Conservation (phyloP, 1,284 basidiomycete species). For the Fomitopsis pinicola region DNA sequence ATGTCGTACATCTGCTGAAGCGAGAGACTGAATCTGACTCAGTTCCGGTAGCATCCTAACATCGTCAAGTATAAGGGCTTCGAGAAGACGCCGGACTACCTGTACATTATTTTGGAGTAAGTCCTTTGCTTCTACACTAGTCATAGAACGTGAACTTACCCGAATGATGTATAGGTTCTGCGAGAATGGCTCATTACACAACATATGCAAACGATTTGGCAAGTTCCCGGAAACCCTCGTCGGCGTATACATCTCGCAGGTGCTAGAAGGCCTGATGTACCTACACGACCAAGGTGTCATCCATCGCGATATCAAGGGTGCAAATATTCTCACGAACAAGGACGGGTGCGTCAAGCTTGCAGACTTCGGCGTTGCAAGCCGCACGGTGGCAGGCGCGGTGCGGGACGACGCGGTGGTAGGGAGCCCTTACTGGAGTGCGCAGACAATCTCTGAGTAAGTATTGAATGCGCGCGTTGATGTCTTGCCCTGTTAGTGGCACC, state of each 20-base stretch:
- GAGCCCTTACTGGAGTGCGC: slow-evolving; percentile 94
- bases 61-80: slow-evolving; percentile 99
- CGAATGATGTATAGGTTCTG: slow-evolving; percentile 63
- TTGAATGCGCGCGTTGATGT: slow-evolving; percentile 6
- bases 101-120: slow-evolving; percentile 95
- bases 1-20: slow-evolving; percentile 21
- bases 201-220: slow-evolving; percentile 94
- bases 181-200: slow-evolving; percentile 95
- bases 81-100: slow-evolving; percentile 88
- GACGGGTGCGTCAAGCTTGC: slow-evolving; percentile 95
- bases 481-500: slow-evolving; percentile 74
- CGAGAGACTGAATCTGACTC: background rate
- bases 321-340: slow-evolving; percentile 97
- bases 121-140: slow-evolving; percentile 1
- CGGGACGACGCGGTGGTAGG: slow-evolving; percentile 90
- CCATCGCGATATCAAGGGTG: slow-evolving; percentile 98
- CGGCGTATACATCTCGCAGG: slow-evolving; percentile 93
- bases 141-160: background rate
- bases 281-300: slow-evolving; percentile 98
- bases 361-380: slow-evolving; percentile 88
- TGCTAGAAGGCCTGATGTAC: slow-evolving; percentile 89
- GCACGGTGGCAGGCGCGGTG: slow-evolving; percentile 65
- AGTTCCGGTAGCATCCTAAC: slow-evolving; percentile 66
- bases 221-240: slow-evolving; percentile 98
- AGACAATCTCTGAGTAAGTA: slow-evolving; percentile 1